These are phyloP conservation scores for Colletotrichum salicis DNA, from an alignment of 2,329 filamentous ascomycete genomes.

Conservation along the genomic window DNA sequence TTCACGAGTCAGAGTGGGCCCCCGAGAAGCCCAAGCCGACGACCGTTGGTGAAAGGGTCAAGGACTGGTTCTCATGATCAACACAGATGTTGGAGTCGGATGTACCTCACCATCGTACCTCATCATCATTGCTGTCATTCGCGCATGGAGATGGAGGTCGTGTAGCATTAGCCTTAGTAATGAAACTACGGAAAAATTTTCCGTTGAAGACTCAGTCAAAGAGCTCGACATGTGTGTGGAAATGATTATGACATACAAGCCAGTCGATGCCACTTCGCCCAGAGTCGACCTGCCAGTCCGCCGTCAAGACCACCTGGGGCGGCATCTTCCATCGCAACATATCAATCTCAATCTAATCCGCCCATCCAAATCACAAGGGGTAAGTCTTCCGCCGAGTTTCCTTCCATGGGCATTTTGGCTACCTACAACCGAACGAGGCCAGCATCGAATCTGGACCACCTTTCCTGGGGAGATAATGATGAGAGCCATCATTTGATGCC, in stretches of 20 bases:
- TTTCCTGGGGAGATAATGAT: no score
- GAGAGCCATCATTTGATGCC: no score
- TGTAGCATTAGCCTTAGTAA: not conserved
- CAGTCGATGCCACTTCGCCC: not conserved
- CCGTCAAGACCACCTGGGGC: not conserved
- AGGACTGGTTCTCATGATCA: constrained; percentile 30
- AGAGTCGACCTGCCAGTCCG: not conserved
- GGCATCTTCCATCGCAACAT: not conserved
- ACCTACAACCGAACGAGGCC: no score
- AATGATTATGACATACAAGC: not conserved
- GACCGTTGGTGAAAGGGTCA: constrained; percentile 23
- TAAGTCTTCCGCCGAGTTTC: no score
- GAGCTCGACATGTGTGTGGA: not conserved
- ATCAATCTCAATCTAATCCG: not conserved
- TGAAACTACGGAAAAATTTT: not conserved
- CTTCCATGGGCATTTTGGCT: no score
- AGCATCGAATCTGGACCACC: no score
- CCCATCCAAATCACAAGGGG: not conserved
- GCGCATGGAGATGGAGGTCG: not conserved
- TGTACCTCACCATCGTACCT: not conserved
- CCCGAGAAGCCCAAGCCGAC: constrained; percentile 28
- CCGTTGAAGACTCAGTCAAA: not conserved
- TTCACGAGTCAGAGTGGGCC: constrained; percentile 32
- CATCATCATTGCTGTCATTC: no score
- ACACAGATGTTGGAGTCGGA: not conserved